These are phyloP conservation scores for Cryphonectria parasitica DNA, from an alignment of 2,329 filamentous ascomycete species.

Conservation along the genomic window DNA sequence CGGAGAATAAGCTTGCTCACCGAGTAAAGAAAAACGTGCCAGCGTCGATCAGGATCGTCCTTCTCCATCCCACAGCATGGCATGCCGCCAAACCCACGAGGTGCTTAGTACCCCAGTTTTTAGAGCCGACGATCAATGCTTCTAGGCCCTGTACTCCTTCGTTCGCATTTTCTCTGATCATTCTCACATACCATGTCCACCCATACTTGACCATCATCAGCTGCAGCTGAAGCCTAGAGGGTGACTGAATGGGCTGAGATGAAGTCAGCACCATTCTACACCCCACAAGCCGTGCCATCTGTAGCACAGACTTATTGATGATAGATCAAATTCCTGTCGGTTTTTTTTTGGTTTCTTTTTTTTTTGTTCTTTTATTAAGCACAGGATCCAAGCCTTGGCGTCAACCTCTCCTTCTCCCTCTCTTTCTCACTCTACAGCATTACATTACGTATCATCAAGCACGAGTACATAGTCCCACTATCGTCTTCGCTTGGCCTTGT, in stretches of 20 bases:
- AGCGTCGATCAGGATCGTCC: neutral
- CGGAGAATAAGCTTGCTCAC: neutral
- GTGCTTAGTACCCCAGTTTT: neutral
- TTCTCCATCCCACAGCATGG: neutral
- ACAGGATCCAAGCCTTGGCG: neutral
- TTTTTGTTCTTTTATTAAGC: neutral
- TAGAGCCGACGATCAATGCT: constrained; percentile 21
- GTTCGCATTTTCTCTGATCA: neutral
- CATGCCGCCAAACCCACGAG: constrained; percentile 2
- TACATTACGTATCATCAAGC: neutral
- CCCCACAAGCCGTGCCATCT: neutral
- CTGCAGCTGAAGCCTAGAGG: neutral
- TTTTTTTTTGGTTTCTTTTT: neutral
- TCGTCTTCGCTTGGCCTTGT: neutral
- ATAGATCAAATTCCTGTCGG: neutral
- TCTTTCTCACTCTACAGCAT: neutral
- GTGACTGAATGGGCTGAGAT: neutral
- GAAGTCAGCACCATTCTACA: neutral
- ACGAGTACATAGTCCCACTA: neutral
- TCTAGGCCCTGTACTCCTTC: constrained; percentile 17
- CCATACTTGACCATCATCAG: neutral
- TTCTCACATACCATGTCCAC: too few relatives aligned
- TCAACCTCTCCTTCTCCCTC: too few relatives aligned
- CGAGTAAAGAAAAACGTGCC: neutral
- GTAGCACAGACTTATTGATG: neutral